Base-by-base conservation (phyloP, 176 grass and related monocot species). In the Aegilops sharonensis region DNA sequence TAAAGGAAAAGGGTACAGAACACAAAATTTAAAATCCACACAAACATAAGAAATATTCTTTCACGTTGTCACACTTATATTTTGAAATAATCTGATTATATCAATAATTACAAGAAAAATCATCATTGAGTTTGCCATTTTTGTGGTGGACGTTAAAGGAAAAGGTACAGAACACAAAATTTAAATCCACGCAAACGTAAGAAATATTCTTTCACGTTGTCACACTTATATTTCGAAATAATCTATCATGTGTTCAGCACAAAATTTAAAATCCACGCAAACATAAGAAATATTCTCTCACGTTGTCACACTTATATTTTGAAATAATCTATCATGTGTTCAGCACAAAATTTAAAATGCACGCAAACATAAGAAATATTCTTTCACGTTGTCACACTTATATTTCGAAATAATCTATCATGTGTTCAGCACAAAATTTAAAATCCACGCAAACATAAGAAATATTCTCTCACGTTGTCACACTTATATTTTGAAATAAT, bases 401-500 rank as follows among this genome's bases (percentile, higher is more conserved):
- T 48, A 72, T 42, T 68, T 72, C 37, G 80, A 61, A 37, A 84
- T 13, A 80, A 82, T 11, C 32, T 40, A 40, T 72, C 31, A 47
- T 47, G 43, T 47, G 43, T 47, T 47, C 43, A 47, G 43, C 42
- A 62, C 3, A 62, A 64, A 47, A 81, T 17, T 21, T 13, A 48
- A 32, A 40, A 47, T 72, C 5, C 5, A 52, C 27, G n/a, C 25
- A 85, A 85, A 17, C 4, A 81, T 77, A 23, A 68, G 2, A 78
- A 31, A 31, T 21, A 24, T 71, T 29, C n/a, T 71, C 23, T 64
- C 35, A 78, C 14, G 87, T 69, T 68, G 2, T 25, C 20, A 30
- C 5, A 80, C 11, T 14, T 34, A 72, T 61, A 72, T 42, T 68
- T 72, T 30, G 83, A 60, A 37, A 84, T 13, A 80, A 82, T 8